A percentile compares a stretch with the other conserved stretches of the same genome.
These are phyloP conservation scores for Xylariales sp. DNA, from an alignment of 2,329 filamentous ascomycete genomes.

Conservation along the genomic window DNA sequence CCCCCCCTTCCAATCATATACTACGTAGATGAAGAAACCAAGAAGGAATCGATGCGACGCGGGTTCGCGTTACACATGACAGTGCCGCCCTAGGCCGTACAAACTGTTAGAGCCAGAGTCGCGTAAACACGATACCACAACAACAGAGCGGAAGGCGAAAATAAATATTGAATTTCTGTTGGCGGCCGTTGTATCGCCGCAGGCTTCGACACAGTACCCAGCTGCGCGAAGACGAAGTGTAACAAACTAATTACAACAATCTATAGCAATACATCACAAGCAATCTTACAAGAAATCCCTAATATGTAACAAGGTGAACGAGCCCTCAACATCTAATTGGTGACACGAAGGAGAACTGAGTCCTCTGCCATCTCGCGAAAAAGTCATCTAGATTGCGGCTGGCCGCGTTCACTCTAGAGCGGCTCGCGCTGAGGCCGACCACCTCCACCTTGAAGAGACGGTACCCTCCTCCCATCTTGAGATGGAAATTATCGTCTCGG, in stretches of 20 bases:
- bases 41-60: too few species aligned
- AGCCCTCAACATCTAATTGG: background rate
- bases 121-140: background rate
- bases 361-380: conserved; percentile 14
- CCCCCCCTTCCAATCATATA: too few species aligned
- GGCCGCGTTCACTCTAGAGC: background rate
- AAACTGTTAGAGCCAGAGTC: too few species aligned
- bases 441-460: background rate
- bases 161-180: background rate
- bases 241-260: background rate
- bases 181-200: background rate
- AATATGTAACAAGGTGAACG: background rate
- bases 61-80: too few species aligned
- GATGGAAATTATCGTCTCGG: background rate
- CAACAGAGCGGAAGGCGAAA: background rate
- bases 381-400: conserved; percentile 12
- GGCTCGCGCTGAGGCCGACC: background rate
- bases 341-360: background rate
- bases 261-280: background rate
- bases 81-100: too few species aligned
- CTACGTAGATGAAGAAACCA: too few species aligned
- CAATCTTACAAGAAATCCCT: background rate
- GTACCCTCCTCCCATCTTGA: conserved; percentile 2
- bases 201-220: background rate
- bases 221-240: background rate